Evolutionary conservation across 2,329 filamentous ascomycete genomes (phyloP), one percentile per base, ranked within the genome.

Genomic region (Dactylonectria estremocensis): DNA sequence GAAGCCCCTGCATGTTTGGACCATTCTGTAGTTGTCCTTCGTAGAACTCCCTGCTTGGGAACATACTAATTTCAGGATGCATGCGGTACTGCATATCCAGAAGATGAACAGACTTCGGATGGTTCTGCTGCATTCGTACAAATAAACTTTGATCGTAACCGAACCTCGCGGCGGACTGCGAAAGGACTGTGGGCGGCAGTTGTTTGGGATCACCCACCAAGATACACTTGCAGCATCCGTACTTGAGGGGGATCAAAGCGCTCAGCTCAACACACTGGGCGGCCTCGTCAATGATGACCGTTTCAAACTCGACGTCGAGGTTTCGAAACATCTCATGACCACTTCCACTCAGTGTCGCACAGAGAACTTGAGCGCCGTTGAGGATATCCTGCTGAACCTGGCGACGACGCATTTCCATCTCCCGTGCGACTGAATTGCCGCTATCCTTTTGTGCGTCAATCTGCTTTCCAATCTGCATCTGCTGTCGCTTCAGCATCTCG

Each of bases 41-140:
- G 82, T 99, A 99, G 83, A 99, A 99, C 58, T 95, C 92, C 73
- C 88, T 85, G 80, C 95, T 97, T 1, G 97, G 96, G 80, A 98
- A 99, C 59, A 86, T 81, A 80, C 95, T 97, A 79, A 99, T 99
- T 73, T 96, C 94, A 0, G 97, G 96, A 82, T 99, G 96, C 97
- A 99, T 99, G 82, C 96, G 96, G 80, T 99, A 99, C 78, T 99
- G 96, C 63, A 93, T 96, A 78, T 98, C 95, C n/a, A 99, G 89
- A 28, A 99, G 87, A 83, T 99, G 95, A 16, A 99, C 91, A 71
- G 97, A 92, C 35, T 93, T 86, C 1, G 94, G 93, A 75, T 95
- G 92, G 71, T 98, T 98, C 76, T 91, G 91, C 79, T 98, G 96
- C 95, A 99, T 99, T 37, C 96, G 93, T 61, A 98, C 96, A 83